These are phyloP conservation scores for Solanum tarapatanum DNA, from an alignment of 257 asterid genomes.

Conservation along the genomic window DNA sequence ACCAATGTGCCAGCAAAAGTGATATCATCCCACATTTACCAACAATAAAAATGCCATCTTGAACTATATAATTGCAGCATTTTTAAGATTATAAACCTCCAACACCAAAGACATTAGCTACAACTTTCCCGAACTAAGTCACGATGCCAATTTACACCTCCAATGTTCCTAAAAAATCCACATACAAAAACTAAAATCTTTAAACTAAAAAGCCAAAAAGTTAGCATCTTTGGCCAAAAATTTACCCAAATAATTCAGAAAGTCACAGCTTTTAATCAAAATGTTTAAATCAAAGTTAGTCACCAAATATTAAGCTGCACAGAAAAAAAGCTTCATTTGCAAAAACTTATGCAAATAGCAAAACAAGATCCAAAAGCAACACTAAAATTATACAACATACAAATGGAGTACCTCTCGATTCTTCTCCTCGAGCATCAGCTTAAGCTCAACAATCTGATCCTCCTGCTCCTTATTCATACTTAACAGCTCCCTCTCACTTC, in stretches of 20 bases:
- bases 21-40: not conserved
- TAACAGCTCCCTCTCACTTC: slow-evolving; percentile 95
- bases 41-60: not conserved
- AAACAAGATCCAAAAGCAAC: not conserved
- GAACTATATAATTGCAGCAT: not conserved
- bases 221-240: not conserved
- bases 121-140: not conserved
- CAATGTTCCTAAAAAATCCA: not conserved
- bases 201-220: not conserved
- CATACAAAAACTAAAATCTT: not conserved
- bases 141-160: not conserved
- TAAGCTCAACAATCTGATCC: slow-evolving; percentile 48
- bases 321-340: not conserved
- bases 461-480: slow-evolving; percentile 64
- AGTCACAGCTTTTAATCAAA: not conserved
- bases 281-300: not conserved
- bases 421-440: slow-evolving; percentile 44
- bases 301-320: not conserved
- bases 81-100: not conserved
- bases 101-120: not conserved
- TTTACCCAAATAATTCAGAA: not conserved
- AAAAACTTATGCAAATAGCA: not conserved
- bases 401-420: not conserved
- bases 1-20: not conserved
- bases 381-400: not conserved